phyloP scores from a whole-genome alignment of 2,329 filamentous ascomycete species.

The Lasiodiplodia sp. region DNA sequence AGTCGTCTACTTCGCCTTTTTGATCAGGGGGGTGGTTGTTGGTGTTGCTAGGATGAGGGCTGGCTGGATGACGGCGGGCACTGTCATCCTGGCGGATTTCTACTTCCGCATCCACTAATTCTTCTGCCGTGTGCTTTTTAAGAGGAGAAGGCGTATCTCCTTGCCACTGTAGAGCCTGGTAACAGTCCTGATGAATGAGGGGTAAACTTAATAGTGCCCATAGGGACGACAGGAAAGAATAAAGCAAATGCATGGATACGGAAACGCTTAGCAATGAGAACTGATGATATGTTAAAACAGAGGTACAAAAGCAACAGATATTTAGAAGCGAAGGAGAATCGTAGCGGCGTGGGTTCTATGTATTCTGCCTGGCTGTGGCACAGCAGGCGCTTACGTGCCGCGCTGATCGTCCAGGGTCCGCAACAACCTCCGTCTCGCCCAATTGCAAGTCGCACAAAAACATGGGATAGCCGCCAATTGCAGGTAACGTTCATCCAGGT shows the following conservation, averaged over 20 bases:
- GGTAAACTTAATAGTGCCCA: neutral
- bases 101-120: neutral
- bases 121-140: neutral
- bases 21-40: no score
- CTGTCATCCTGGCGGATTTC: neutral
- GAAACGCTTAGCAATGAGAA: no score
- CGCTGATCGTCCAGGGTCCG: neutral
- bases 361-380: neutral
- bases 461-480: neutral
- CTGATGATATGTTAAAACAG: no score
- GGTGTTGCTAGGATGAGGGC: no score
- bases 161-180: no score
- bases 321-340: neutral
- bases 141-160: neutral
- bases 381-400: constrained; percentile 4
- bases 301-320: neutral
- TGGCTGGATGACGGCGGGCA: no score
- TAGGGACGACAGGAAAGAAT: neutral
- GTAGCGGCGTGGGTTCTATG: neutral
- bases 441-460: neutral
- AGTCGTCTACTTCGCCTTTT: neutral
- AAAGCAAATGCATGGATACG: neutral
- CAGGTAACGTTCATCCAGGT: neutral
- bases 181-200: neutral
- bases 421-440: neutral